Evolutionary conservation across 2,329 filamentous ascomycete species (phyloP), one percentile per base, ranked within the genome.

Genomic region (Cryphonectria japonica): DNA sequence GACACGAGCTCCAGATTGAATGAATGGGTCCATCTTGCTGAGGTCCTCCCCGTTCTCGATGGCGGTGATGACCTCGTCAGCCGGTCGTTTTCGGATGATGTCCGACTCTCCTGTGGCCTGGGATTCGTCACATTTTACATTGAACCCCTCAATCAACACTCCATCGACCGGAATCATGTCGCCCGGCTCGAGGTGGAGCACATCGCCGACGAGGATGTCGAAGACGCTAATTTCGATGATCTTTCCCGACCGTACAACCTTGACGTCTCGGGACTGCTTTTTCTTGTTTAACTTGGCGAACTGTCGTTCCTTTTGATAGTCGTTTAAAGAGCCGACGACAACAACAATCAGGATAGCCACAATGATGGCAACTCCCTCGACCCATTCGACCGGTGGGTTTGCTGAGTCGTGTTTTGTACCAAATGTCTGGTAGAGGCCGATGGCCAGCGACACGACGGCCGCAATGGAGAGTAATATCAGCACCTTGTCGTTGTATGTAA

Each of bases 401-500:
- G 79, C 83, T 0, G 79, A 69, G 2, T 82, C 77, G 73, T 92
- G 89, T 4, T 84, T 75, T 29, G 83, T 82, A 16, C 91, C 91
- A 78, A 93, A 91, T 0, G 91, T 92, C 78, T 94, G 91, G 78
- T 94, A 95, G 0, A 94, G 83, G 64, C 92, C 92, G 59, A 95
- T 86, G 6, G 89, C 91, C 60, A 95, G 85, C 61, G 92, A 94
- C 66, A 95, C 88, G 52, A 89, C 84, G 3, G 92, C 92, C 60
- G 92, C 92, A 65, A 87, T 83, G 0, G 91, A 92, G 69, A 94
- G 83, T 7, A 94, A 83, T 71, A 93, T 92, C 62, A 94, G 83
- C 3, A 95, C 91, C 79, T 94, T 95, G 84, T 95, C 92, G 81
- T 94, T 93, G 79, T 93, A 93, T 0, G 92, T 93, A 76, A 94